Percentiles rank a stretch among this genome's conserved stretches.
phyloP scores from a whole-genome alignment of 2,329 filamentous ascomycete genomes.

The Didymella pomorum region DNA sequence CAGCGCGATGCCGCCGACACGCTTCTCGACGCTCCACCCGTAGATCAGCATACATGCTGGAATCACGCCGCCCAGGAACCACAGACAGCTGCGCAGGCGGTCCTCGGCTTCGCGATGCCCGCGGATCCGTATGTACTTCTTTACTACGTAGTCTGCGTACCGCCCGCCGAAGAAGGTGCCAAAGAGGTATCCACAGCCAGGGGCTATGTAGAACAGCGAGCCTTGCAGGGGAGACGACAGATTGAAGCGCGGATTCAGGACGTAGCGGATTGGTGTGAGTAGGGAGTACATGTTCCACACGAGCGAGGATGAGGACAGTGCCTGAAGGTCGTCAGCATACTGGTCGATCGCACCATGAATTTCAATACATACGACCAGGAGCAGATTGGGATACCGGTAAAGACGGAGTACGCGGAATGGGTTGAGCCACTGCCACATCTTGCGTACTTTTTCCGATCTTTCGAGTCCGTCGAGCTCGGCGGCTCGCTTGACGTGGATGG shows the following conservation, averaged over 20 bases:
- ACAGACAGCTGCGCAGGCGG: constrained; percentile 63
- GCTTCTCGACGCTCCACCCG: constrained; percentile 68
- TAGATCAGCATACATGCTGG: constrained; percentile 73
- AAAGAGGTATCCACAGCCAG: constrained; percentile 72
- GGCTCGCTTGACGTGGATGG: constrained; percentile 70
- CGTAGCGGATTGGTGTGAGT: constrained; percentile 73
- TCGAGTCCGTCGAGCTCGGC: constrained; percentile 67
- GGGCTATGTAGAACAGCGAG: constrained; percentile 77
- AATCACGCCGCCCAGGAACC: constrained; percentile 65
- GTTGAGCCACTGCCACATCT: constrained; percentile 70
- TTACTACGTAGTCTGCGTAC: constrained; percentile 73
- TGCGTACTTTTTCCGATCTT: constrained; percentile 57
- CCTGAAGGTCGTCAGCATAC: constrained; percentile 36
- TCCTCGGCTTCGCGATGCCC: constrained; percentile 73
- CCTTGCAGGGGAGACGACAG: constrained; percentile 71
- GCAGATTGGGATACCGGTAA: constrained; percentile 73
- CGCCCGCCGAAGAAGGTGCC: constrained; percentile 77
- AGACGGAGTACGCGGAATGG: constrained; percentile 70
- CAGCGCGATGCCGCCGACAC: constrained; percentile 63
- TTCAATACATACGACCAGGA: constrained; percentile 51
- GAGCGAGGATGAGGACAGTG: constrained; percentile 67
- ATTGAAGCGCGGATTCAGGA: constrained; percentile 77
- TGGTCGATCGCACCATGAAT: background rate
- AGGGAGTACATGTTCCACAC: constrained; percentile 81
- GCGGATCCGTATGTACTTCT: constrained; percentile 68